Conservation (phyloP, 164 flowering plant genomes). For the Brasenia schreberi region DNA sequence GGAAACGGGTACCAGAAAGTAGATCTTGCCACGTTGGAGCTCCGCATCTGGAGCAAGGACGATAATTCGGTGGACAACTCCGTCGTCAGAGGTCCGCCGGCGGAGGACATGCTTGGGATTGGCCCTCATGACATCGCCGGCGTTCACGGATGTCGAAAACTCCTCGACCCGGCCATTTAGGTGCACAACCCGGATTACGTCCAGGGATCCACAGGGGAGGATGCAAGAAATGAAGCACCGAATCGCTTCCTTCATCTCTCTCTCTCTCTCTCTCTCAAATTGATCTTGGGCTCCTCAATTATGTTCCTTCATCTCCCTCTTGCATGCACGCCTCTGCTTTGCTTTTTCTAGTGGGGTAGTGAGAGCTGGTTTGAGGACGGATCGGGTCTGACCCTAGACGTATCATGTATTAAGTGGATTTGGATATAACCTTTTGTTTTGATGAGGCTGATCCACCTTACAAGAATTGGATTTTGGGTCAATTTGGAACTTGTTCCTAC, state of each 20-base stretch:
- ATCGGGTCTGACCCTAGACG: neutral
- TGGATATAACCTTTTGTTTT: neutral
- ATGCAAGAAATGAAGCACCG: constrained; percentile 91
- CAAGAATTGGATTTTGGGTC: neutral
- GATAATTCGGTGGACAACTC: constrained; percentile 33
- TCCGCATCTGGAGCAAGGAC: constrained; percentile 74
- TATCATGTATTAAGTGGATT: neutral
- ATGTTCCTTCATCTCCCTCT: neutral
- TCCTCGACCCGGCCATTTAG: constrained; percentile 73
- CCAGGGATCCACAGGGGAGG: constrained; percentile 86
- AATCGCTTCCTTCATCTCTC: constrained; percentile 52
- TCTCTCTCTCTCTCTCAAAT: constrained; percentile 2
- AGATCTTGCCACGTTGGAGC: constrained; percentile 86
- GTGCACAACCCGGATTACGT: constrained; percentile 75
- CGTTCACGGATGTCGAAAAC: constrained; percentile 44
- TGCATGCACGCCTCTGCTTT: neutral
- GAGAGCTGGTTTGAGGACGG: neutral
- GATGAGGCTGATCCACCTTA: neutral
- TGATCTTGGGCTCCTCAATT: neutral
- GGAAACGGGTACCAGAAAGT: constrained; percentile 63
- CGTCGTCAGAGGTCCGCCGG: constrained; percentile 42
- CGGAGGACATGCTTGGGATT: constrained; percentile 77
- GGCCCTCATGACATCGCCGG: constrained; percentile 66
- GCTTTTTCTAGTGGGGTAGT: neutral
- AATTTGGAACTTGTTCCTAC: neutral